Percentiles rank a stretch among this genome's conserved stretches.
These are phyloP conservation scores for Albatrellus ellisii DNA, from an alignment of 768 basidiomycete genomes.

Conservation along the genomic window DNA sequence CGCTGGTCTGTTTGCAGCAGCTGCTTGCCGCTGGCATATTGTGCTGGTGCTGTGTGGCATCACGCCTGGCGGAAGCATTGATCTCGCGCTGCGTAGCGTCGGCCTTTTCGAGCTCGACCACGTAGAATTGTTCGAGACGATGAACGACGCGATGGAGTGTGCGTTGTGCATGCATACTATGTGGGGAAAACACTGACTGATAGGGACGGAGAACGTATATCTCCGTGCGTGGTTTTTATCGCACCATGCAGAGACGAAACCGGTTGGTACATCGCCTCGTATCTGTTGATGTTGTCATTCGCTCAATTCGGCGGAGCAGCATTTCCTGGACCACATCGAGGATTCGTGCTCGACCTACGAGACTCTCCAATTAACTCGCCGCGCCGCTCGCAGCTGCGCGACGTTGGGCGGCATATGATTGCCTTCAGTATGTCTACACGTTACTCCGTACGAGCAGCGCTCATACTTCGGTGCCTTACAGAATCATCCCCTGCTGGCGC, in stretches of 20 bases:
- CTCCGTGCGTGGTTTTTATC: slow-evolving; percentile 66
- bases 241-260: slow-evolving; percentile 39
- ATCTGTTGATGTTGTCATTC: slow-evolving; percentile 4
- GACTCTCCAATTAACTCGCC: slow-evolving; percentile 9
- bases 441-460: too few species aligned
- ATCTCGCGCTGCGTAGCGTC: slow-evolving; percentile 63
- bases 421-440: slow-evolving; percentile 5
- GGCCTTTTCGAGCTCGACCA: slow-evolving; percentile 63
- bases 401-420: slow-evolving; percentile 11
- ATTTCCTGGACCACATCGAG: slow-evolving; percentile 10
- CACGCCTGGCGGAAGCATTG: slow-evolving; percentile 45
- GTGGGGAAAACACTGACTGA: too few species aligned
- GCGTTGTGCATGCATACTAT: too few species aligned
- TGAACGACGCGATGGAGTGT: slow-evolving; percentile 94
- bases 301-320: slow-evolving; percentile 1
- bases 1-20: slow-evolving; percentile 84
- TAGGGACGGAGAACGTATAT: slow-evolving; percentile 96
- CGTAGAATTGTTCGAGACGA: slow-evolving; percentile 70
- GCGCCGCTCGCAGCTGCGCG: slow-evolving; percentile 11
- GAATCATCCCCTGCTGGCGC: too few species aligned
- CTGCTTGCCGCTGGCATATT: slow-evolving; percentile 66
- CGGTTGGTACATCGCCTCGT: slow-evolving; percentile 27
- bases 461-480: too few species aligned
- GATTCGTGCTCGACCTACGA: slow-evolving; percentile 4
- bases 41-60: slow-evolving; percentile 86